A percentile compares a stretch with the other conserved stretches of the same genome.
Evolutionary conservation across 140 eudicot species (phyloP).

Genomic region (Eryngium alpinum): DNA sequence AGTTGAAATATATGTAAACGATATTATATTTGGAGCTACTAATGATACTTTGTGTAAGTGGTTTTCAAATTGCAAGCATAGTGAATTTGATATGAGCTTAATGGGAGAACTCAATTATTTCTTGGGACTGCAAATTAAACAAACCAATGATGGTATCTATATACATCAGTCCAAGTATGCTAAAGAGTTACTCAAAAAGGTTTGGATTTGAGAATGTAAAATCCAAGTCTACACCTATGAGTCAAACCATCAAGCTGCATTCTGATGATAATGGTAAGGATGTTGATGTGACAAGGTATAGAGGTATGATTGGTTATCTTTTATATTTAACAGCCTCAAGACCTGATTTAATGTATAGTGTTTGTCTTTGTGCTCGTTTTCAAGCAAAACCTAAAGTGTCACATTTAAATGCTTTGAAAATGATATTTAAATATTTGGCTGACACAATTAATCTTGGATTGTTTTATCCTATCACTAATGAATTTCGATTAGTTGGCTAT

Average conservation of each 20-base stretch:
- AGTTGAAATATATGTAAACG: not conserved
- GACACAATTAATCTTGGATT: not conserved
- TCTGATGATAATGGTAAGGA: not conserved
- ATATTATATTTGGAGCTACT: not conserved
- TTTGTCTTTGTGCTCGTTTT: not conserved
- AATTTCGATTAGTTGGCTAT: not conserved
- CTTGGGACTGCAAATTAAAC: not conserved
- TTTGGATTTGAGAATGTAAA: no score
- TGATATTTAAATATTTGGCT: not conserved
- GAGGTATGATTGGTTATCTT: constrained; percentile 5
- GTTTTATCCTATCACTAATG: not conserved
- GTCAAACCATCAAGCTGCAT: not conserved
- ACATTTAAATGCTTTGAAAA: not conserved
- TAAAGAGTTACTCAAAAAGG: not conserved
- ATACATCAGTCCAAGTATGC: not conserved
- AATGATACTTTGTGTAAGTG: no score
- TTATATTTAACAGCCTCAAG: not conserved
- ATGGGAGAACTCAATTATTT: not conserved
- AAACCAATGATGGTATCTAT: not conserved
- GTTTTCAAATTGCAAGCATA: no score
- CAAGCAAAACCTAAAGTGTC: not conserved
- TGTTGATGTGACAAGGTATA: not conserved
- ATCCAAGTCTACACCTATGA: not conserved
- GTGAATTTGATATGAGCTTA: not conserved
- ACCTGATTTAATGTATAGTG: constrained; percentile 9